Percentiles rank a stretch among this genome's conserved stretches.
Conservation (phyloP, 768 basidiomycete species). For the Boletales sp. region DNA sequence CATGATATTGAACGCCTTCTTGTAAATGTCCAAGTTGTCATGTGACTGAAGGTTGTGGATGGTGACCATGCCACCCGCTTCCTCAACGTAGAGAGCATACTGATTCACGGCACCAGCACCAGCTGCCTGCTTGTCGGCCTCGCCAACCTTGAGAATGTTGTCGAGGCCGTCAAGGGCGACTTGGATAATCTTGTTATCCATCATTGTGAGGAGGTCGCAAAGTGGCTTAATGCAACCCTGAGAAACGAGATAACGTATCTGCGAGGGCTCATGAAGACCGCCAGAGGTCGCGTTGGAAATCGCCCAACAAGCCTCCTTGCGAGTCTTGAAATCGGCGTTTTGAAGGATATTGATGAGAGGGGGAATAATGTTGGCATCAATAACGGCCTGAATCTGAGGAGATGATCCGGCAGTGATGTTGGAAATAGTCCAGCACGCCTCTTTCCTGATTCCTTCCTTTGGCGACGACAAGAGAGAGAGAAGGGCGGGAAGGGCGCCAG, state of each 20-base stretch:
- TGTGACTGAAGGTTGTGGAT: conserved; percentile 99
- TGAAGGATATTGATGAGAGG: conserved; percentile 97
- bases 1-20: conserved; percentile 99
- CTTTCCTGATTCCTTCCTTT: conserved; percentile 98
- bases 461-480: conserved; percentile 91
- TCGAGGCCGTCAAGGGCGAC: conserved; percentile 97
- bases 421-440: conserved; percentile 99
- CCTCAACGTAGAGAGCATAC: conserved; percentile 93
- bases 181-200: conserved; percentile 99
- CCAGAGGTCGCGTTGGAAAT: conserved; percentile 99
- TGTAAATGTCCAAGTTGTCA: conserved; percentile 99
- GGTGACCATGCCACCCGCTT: conserved; percentile 97
- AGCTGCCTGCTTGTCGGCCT: conserved; percentile 82
- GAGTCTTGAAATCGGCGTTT: conserved; percentile 98
- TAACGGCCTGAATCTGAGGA: conserved; percentile 93
- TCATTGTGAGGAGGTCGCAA: conserved; percentile 93
- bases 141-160: conserved; percentile 97
- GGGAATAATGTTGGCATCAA: conserved; percentile 97
- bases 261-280: conserved; percentile 91
- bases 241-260: conserved; percentile 95
- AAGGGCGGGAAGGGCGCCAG: conserved; percentile 93
- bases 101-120: conserved; percentile 86
- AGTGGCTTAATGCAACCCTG: conserved; percentile 99
- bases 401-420: conserved; percentile 98
- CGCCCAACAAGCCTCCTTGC: conserved; percentile 99